Base-by-base conservation (phyloP, 2,329 filamentous ascomycete species). In the Trichophyton mentagrophytes region DNA sequence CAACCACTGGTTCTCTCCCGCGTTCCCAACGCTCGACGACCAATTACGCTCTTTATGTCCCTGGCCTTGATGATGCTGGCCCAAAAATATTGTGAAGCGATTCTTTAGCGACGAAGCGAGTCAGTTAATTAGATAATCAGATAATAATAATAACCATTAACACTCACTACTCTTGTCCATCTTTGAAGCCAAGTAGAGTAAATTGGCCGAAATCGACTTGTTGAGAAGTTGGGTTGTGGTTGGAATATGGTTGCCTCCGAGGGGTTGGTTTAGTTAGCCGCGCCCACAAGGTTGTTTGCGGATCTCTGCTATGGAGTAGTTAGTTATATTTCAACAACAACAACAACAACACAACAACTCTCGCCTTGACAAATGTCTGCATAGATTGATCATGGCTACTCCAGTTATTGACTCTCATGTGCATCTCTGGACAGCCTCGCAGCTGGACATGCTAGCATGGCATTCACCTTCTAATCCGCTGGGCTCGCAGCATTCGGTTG, bases 381-480 rank as follows among this genome's bases (percentile, higher is more conserved):
- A 47, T 44, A 5, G 11, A 2, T 27, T 57, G 5, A 57, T 4
- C 36, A 72, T 70, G 68, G 49, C 67, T 1, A 68, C 67, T 57
- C 71, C 82, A 30, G 85, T 95, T 69, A 84, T 96, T 73, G 91
- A 96, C 78, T 87, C 89, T 44, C 92, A 96, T 78, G 87, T 96
- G 74, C 91, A 96, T 76, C 84, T 96, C 69, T 96, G 85, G 78
- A 88, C 89, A 51, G 73, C 78, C 53, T 80, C 82, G 59, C 87
- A 92, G 67, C 70, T 87, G 59, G 70, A 79, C 60, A 81, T 82
- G 44, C 82, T 95, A 64, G 76, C 82, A 61, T 96, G 90, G 90
- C 82, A 83, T 75, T 80, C 73, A 2, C 75, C 82, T 3, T 75
- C 78, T 55, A 74, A 80, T 68, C 79, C 83, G 3, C 78, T 95